A percentile compares a stretch with the other conserved stretches of the same genome.
Evolutionary conservation across 176 grass and related monocot species (phyloP).

Genomic region (Elymus sibiricus): DNA sequence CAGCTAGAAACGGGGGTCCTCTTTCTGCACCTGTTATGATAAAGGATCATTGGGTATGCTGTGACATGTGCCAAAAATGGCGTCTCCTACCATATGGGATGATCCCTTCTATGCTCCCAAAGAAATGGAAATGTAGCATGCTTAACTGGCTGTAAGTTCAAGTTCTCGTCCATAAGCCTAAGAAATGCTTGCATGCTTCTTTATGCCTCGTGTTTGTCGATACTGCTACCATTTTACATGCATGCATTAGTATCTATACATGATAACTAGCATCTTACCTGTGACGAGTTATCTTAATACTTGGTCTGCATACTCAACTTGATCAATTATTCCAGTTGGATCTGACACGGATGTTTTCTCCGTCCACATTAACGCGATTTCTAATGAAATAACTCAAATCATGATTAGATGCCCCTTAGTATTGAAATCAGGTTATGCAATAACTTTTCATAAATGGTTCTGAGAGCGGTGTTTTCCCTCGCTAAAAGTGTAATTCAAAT

Average conservation of each 20-base stretch:
- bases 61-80: constrained; percentile 72
- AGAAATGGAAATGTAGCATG: constrained; percentile 79
- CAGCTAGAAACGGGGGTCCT: constrained; percentile 13
- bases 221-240: background rate
- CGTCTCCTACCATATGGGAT: constrained; percentile 77
- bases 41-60: constrained; percentile 72
- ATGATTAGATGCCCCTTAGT: background rate
- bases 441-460: constrained; percentile 11
- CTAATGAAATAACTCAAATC: background rate
- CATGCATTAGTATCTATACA: constrained; percentile 3
- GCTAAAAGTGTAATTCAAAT: constrained; percentile 14
- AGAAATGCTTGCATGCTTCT: constrained; percentile 11
- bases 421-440: background rate
- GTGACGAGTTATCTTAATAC: background rate
- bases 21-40: constrained; percentile 41
- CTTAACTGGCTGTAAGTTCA: constrained; percentile 88
- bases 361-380: constrained; percentile 1
- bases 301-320: background rate
- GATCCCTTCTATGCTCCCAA: constrained; percentile 55
- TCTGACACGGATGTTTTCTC: constrained; percentile 1
- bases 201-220: constrained; percentile 9
- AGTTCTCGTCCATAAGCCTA: constrained; percentile 5
- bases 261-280: background rate
- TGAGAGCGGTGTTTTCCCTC: background rate
- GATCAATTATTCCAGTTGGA: constrained; percentile 8